A percentile compares a stretch with the other conserved stretches of the same genome.
phyloP scores from a whole-genome alignment of 441 rosid genomes.

The Sinapis alba region DNA sequence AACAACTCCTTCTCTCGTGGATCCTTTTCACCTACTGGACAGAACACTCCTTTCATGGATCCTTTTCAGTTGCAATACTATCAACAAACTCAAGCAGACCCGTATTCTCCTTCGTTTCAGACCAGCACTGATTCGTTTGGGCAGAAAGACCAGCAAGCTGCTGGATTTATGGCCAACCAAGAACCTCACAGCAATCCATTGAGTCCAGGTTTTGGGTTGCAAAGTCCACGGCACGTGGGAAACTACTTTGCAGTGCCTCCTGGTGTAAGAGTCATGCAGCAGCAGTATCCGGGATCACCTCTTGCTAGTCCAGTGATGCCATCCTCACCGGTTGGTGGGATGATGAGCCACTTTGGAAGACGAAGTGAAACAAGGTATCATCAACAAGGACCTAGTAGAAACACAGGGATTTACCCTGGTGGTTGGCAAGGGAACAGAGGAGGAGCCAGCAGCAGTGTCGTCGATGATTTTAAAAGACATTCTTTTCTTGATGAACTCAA shows the following conservation, averaged over 20 bases:
- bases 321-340: constrained; percentile 64
- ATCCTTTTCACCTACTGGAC: constrained; percentile 49
- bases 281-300: constrained; percentile 62
- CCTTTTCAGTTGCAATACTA: constrained; percentile 61
- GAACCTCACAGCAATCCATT: constrained; percentile 48
- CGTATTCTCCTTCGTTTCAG: constrained; percentile 50
- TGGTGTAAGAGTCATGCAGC: constrained; percentile 53
- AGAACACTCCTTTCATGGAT: constrained; percentile 52
- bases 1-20: constrained; percentile 48
- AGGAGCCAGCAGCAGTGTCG: constrained; percentile 46
- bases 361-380: constrained; percentile 57
- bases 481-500: constrained; percentile 77
- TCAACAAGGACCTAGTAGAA: constrained; percentile 53
- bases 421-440: constrained; percentile 75
- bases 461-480: constrained; percentile 60
- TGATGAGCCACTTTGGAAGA: constrained; percentile 50
- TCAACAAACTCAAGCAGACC: constrained; percentile 56
- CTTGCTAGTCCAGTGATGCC: constrained; percentile 65
- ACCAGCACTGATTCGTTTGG: constrained; percentile 52
- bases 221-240: constrained; percentile 57
- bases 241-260: constrained; percentile 56
- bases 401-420: constrained; percentile 58
- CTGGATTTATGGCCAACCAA: constrained; percentile 51
- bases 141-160: constrained; percentile 44
- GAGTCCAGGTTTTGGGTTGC: constrained; percentile 52